Evolutionary conservation across 2,329 filamentous ascomycete species (phyloP).

Genomic region (Hirsutella minnesotensis): DNA sequence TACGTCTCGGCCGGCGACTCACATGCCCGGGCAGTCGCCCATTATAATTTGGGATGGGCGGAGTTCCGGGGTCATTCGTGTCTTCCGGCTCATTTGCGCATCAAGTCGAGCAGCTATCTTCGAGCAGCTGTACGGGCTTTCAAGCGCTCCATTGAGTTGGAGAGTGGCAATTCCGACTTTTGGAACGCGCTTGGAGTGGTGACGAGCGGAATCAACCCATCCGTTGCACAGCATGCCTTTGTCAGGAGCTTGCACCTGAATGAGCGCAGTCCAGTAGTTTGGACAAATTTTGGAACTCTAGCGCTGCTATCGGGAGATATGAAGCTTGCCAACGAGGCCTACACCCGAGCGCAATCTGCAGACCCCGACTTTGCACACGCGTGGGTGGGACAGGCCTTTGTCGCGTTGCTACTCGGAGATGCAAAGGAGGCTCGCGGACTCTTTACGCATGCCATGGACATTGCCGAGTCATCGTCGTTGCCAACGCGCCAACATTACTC

Average conservation of each 20-base stretch:
- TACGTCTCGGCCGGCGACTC: conserved; percentile 58
- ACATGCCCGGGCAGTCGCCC: conserved; percentile 87
- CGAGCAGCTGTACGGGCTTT: conserved; percentile 81
- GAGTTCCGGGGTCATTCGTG: conserved; percentile 72
- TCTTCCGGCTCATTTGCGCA: conserved; percentile 38
- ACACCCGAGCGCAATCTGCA: conserved; percentile 81
- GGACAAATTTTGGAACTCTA: conserved; percentile 83
- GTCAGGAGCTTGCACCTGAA: conserved; percentile 87
- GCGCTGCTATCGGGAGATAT: conserved; percentile 76
- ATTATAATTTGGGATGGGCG: conserved; percentile 94
- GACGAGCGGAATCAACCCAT: conserved; percentile 73
- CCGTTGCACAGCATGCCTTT: conserved; percentile 86
- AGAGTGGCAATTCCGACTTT: conserved; percentile 88
- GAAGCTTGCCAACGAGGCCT: conserved; percentile 79
- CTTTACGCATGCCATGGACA: conserved; percentile 90
- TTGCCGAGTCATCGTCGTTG: conserved; percentile 65
- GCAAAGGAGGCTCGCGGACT: conserved; percentile 66
- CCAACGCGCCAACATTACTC: conserved; percentile 71
- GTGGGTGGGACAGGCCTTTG: conserved; percentile 85
- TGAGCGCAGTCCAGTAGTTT: conserved; percentile 71
- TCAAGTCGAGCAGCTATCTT: conserved; percentile 55
- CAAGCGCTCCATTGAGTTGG: conserved; percentile 90
- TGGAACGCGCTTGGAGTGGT: conserved; percentile 94
- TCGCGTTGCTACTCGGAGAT: conserved; percentile 69
- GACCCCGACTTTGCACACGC: conserved; percentile 90